Percentiles rank a stretch among this genome's conserved stretches.
phyloP scores from a whole-genome alignment of 177 flowering plant species.

The Telopea speciosissima region DNA sequence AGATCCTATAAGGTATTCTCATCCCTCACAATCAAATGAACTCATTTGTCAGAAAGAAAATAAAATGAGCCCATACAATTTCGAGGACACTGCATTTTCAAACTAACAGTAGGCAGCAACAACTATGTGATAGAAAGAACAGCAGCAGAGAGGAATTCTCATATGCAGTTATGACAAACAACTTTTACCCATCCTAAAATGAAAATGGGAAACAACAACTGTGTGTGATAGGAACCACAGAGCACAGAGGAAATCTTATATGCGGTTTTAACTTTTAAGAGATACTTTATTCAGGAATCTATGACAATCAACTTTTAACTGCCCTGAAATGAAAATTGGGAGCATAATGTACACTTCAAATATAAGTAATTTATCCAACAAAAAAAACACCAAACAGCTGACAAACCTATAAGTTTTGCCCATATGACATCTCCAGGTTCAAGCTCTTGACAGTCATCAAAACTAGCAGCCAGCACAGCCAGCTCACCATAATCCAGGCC shows the following conservation, averaged over 20 bases:
- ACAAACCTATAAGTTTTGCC: conserved; percentile 91
- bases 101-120: background rate
- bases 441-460: conserved; percentile 69
- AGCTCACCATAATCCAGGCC: conserved; percentile 63
- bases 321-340: background rate
- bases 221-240: too few species aligned
- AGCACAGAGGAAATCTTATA: too few species aligned
- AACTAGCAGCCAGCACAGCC: conserved; percentile 76
- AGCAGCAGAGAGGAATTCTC: background rate
- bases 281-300: too few species aligned
- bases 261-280: too few species aligned
- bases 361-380: background rate
- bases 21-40: too few species aligned
- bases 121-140: background rate
- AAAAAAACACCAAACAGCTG: background rate
- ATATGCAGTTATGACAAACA: background rate
- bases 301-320: background rate
- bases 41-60: too few species aligned
- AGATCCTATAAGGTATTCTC: too few species aligned
- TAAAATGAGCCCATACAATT: background rate
- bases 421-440: conserved; percentile 88
- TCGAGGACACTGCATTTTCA: background rate
- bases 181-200: too few species aligned
- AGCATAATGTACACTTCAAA: background rate
- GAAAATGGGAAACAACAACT: background rate